Conservation (phyloP, 2,329 filamentous ascomycete species). For the Conoideocrella luteorostrata region DNA sequence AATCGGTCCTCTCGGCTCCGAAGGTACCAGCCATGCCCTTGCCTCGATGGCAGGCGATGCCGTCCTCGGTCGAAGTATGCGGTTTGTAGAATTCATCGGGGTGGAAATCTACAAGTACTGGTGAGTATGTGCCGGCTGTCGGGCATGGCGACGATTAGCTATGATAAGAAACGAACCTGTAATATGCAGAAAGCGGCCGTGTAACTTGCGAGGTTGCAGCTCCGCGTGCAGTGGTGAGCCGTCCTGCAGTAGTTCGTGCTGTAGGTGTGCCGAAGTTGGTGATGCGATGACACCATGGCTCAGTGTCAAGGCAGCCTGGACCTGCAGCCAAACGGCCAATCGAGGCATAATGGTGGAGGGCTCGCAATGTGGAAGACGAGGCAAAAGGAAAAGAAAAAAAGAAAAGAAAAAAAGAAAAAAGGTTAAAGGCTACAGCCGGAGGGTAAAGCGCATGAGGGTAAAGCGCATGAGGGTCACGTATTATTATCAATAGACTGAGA, state of each 20-base stretch:
- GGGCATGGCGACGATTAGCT: background rate
- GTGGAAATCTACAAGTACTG: conserved; percentile 65
- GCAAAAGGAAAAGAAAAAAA: background rate
- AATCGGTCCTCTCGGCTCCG: conserved; percentile 80
- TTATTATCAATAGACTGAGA: too few species aligned
- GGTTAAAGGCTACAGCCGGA: background rate
- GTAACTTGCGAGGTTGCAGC: conserved; percentile 40
- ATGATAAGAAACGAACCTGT: conserved; percentile 55
- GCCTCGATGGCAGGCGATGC: conserved; percentile 71
- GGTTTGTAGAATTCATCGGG: conserved; percentile 82
- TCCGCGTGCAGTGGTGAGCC: conserved; percentile 4
- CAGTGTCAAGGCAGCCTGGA: conserved; percentile 19
- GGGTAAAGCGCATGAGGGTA: background rate
- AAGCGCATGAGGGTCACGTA: too few species aligned
- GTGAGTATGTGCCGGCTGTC: conserved; percentile 5
- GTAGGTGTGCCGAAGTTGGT: conserved; percentile 16
- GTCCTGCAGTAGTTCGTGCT: conserved; percentile 9
- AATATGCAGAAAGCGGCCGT: conserved; percentile 79
- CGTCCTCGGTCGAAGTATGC: conserved; percentile 63
- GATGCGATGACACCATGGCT: conserved; percentile 15
- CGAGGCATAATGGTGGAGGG: conserved; percentile 15
- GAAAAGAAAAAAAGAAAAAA: background rate
- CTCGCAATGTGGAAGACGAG: background rate
- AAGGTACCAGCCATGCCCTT: conserved; percentile 72
- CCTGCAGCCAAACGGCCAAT: conserved; percentile 22